Evolutionary conservation across 306 rosid species (phyloP).

Genomic region (Prunus mume): DNA sequence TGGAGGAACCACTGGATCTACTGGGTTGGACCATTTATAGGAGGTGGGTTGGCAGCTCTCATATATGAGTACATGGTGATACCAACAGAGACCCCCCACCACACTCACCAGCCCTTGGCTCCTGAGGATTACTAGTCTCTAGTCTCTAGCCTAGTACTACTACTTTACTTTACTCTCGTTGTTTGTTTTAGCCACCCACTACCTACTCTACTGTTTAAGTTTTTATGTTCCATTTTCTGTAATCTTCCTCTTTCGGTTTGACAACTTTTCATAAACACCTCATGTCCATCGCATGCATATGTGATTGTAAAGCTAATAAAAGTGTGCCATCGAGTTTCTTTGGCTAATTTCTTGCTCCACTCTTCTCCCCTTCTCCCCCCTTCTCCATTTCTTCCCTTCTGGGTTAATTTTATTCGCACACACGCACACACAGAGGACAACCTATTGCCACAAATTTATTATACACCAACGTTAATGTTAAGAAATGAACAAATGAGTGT

Average conservation of each 20-base stretch:
- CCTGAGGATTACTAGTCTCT: constrained; percentile 75
- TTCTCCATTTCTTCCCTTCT: too few species aligned
- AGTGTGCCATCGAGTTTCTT: constrained; percentile 17
- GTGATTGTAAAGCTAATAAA: constrained; percentile 36
- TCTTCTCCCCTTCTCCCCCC: too few species aligned
- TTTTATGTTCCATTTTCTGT: constrained; percentile 14
- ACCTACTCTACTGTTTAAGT: not conserved
- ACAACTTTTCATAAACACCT: not conserved
- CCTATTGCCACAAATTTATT: too few species aligned
- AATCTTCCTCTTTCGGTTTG: not conserved
- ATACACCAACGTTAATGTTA: too few species aligned
- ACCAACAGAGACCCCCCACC: constrained; percentile 67
- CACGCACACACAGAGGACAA: too few species aligned
- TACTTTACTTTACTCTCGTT: too few species aligned
- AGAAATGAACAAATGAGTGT: too few species aligned
- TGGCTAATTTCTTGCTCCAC: not conserved
- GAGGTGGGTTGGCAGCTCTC: constrained; percentile 80
- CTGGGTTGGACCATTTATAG: constrained; percentile 89
- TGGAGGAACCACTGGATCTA: constrained; percentile 90
- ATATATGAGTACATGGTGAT: constrained; percentile 72
- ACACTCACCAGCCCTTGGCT: constrained; percentile 82
- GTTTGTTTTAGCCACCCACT: not conserved
- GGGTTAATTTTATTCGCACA: too few species aligned
- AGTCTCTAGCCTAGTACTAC: not conserved
- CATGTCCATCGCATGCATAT: constrained; percentile 9